Percentiles rank a stretch among this genome's conserved stretches.
These are phyloP conservation scores for Debaryomycetaceae sp. DNA, from an alignment of 1,139 yeast genomes.

Conservation along the genomic window DNA sequence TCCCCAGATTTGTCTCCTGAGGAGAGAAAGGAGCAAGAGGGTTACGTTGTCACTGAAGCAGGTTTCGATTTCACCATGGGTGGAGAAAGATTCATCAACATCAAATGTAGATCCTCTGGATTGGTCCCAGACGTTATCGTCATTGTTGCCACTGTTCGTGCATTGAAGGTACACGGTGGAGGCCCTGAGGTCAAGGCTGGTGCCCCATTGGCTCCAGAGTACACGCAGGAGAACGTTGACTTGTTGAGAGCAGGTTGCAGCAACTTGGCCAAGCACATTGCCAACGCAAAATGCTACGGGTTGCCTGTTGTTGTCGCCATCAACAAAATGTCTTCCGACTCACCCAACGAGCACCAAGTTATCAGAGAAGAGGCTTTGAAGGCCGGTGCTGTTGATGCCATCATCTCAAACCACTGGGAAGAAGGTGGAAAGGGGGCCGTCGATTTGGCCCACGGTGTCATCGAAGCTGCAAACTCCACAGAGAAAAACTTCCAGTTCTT, in stretches of 20 bases:
- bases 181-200: slow-evolving; percentile 98
- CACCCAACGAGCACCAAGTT: slow-evolving; percentile 77
- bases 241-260: slow-evolving; percentile 81
- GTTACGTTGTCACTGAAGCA: slow-evolving; percentile 95
- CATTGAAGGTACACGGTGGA: slow-evolving; percentile 96
- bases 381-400: slow-evolving; percentile 96
- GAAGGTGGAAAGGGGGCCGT: slow-evolving; percentile 96
- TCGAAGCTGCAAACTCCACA: slow-evolving; percentile 58
- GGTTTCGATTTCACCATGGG: slow-evolving; percentile 99
- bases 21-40: slow-evolving; percentile 62
- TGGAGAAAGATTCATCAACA: slow-evolving; percentile 95
- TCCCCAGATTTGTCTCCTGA: slow-evolving; percentile 45
- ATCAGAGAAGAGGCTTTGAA: slow-evolving; percentile 79
- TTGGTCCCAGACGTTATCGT: slow-evolving; percentile 89
- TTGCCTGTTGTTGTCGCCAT: slow-evolving; percentile 96
- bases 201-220: slow-evolving; percentile 81
- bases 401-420: slow-evolving; percentile 96
- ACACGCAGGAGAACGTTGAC: slow-evolving; percentile 82
- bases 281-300: slow-evolving; percentile 82
- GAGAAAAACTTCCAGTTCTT: slow-evolving; percentile 64
- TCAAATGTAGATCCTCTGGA: slow-evolving; percentile 93
- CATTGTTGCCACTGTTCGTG: slow-evolving; percentile 96
- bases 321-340: slow-evolving; percentile 85
- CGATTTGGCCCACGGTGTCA: slow-evolving; percentile 81
- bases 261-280: slow-evolving; percentile 87